These are phyloP conservation scores for Podaxis sp. DNA, from an alignment of 768 basidiomycete genomes.

Conservation along the genomic window DNA sequence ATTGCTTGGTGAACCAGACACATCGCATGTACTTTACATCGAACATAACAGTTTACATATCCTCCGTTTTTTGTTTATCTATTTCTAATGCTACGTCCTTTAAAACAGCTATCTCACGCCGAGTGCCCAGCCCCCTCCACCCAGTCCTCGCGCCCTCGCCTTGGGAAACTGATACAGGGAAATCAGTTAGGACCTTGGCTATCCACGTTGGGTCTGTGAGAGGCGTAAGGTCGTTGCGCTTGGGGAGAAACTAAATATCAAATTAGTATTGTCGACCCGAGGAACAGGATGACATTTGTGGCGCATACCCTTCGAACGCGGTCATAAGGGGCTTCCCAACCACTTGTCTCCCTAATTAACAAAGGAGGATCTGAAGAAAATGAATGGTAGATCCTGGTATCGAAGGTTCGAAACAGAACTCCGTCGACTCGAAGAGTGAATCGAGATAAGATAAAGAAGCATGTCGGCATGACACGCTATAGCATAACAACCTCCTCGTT, in stretches of 20 bases:
- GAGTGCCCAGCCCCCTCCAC: constrained; percentile 82
- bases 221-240: constrained; percentile 79
- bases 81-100: constrained; percentile 2
- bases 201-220: constrained; percentile 88
- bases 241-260: constrained; percentile 58
- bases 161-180: constrained; percentile 60
- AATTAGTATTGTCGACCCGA: constrained; percentile 6
- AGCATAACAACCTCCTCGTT: constrained; percentile 6
- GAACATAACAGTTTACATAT: not conserved
- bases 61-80: constrained; percentile 1
- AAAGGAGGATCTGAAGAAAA: constrained; percentile 61
- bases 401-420: constrained; percentile 87
- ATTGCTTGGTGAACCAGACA: constrained; percentile 13
- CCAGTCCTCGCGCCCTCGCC: constrained; percentile 67
- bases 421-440: constrained; percentile 95
- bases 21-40: constrained; percentile 13
- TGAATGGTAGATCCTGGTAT: constrained; percentile 88
- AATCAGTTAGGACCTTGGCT: constrained; percentile 62
- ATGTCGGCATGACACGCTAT: constrained; percentile 96
- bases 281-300: not conserved
- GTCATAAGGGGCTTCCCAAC: constrained; percentile 91
- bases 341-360: constrained; percentile 78
- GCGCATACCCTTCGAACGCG: constrained; percentile 68
- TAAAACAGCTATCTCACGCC: constrained; percentile 52
- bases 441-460: constrained; percentile 85